Evolutionary conservation across 352 stramenopile species (phyloP), one percentile per base, ranked within the genome.

Genomic region (Blastocystis sp.): DNA sequence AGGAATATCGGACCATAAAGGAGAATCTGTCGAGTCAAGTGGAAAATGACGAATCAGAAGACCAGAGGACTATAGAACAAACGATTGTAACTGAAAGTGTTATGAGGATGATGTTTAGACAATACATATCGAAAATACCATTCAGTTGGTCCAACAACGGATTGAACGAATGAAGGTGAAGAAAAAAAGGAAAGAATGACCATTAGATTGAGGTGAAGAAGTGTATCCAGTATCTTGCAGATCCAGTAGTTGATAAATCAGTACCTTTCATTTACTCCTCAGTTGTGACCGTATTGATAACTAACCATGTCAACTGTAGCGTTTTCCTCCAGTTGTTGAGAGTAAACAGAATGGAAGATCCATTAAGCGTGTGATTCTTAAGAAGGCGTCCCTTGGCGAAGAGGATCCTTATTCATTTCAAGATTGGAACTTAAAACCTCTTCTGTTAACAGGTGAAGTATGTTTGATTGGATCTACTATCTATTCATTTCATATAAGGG

Each of bases 391-490:
- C n/a, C 51, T 81, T 27, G n/a, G 33, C 5, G 53, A 33, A 15
- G 70, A 81, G 44, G 70, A 81, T 64, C 70, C 70, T 3, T 81
- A 59, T 37, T 64, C 40, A 9, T 81, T 81, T 35, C 40, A 27
- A 4, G 54, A 81, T 22, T 81, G 70, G 70, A 27, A 81, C 22
- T 44, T 19, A 24, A 60, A 17, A 24, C 42, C 70, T 7, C 51
- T 59, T 30, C 7, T 81, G 9, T 22, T 81, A 3, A 48, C 48
- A n/a, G 70, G 70, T 17, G 22, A 64, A 40, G 48, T 81, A 44
- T 60, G 42, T 40, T 0, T 81, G 0, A 64, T 81, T 81, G 70
- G 70, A 51, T 81, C 70, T 6, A 64, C 24, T 13, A 62, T 81
- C 24, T 51, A 59, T 27, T 59, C 33, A 19, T 81, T 30, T 19